Evolutionary conservation across 352 stramenopile genomes (phyloP), one percentile per base, ranked within the genome.

Genomic region (Phytopythium aichiense): DNA sequence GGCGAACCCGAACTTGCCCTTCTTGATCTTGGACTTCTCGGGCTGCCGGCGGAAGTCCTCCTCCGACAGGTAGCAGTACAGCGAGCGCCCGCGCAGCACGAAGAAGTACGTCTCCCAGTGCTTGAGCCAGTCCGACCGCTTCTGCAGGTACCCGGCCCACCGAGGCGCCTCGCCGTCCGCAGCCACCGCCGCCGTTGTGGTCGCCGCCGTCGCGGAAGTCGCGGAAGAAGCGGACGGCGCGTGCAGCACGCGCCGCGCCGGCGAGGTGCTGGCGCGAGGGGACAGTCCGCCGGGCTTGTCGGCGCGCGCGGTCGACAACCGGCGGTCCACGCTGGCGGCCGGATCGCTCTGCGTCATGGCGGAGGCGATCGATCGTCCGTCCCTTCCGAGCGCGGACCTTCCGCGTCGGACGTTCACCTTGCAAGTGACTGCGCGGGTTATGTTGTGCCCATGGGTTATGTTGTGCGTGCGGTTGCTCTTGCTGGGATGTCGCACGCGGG

Each of bases 41-140:
- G 86, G 87, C 63, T 91, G 80, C 12, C 77, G 73, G 15, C 74
- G 77, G 31, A 79, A 84, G 68, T 95, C 84, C 45, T 95, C 84
- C 62, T 95, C 79, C 30, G 78, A 88, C 20, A 95, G 58, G 58
- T 95, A 95, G 68, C 86, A 95, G 60, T 91, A 95, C 37, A 95
- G 71, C 31, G 73, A 71, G 3, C 81, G 72, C 0, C 84, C 83
- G 4, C 77, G 76, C 18, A 95, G 65, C 9, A 94, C 84, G 49
- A 95, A 92, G 67, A 91, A 95, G 76, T 92, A 95, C 43, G 83
- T 95, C 63, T 95, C 87, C 87, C 84, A 94, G 69, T 95, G 84
- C 72, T 94, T 95, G 60, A 95, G 82, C 87, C 87, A 95, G 72
- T 95, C 87, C 53, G 81, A 92, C 65, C 85, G 81, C 69, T 95